Percentiles rank a stretch among this genome's conserved stretches.
Evolutionary conservation across 768 basidiomycete species (phyloP).

Genomic region (Cantharellus anzutake): DNA sequence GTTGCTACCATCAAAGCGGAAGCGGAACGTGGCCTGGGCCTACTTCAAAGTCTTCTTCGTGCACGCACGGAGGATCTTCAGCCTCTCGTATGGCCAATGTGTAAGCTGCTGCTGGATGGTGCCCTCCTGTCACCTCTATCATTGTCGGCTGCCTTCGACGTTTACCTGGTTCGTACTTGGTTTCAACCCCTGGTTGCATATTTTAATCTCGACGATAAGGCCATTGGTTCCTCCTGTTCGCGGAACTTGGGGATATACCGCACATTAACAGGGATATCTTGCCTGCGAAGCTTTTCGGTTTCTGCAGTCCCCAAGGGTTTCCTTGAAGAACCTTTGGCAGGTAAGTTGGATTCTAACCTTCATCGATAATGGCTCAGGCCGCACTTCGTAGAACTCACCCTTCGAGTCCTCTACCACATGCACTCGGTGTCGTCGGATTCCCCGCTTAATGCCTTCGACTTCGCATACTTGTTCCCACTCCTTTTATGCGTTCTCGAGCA

Average conservation of each 20-base stretch:
- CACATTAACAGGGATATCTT: constrained; percentile 66
- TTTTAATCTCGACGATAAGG: constrained; percentile 24
- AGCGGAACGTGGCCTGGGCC: constrained; percentile 45
- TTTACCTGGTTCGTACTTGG: constrained; percentile 24
- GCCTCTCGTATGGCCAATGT: constrained; percentile 36
- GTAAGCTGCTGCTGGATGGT: constrained; percentile 42
- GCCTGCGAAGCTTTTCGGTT: constrained; percentile 52
- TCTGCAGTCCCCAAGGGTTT: constrained; percentile 52
- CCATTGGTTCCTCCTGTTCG: constrained; percentile 47
- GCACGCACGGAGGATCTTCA: constrained; percentile 33
- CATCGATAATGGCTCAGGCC: neutral
- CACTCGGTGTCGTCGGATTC: constrained; percentile 63
- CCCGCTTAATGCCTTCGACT: constrained; percentile 72
- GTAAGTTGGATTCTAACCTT: constrained; percentile 19
- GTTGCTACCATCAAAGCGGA: constrained; percentile 35
- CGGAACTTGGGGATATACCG: constrained; percentile 50
- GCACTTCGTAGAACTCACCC: constrained; percentile 38
- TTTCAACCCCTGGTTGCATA: neutral
- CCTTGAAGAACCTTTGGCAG: constrained; percentile 46
- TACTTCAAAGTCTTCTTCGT: constrained; percentile 44
- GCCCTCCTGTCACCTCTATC: constrained; percentile 43
- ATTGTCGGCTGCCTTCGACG: constrained; percentile 42
- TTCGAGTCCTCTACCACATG: constrained; percentile 72
- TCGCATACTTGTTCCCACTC: constrained; percentile 62
- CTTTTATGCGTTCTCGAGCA: constrained; percentile 43